A percentile compares a stretch with the other conserved stretches of the same genome.
These are phyloP conservation scores for Mycena rebaudengoi DNA, from an alignment of 768 basidiomycete species.

Conservation along the genomic window DNA sequence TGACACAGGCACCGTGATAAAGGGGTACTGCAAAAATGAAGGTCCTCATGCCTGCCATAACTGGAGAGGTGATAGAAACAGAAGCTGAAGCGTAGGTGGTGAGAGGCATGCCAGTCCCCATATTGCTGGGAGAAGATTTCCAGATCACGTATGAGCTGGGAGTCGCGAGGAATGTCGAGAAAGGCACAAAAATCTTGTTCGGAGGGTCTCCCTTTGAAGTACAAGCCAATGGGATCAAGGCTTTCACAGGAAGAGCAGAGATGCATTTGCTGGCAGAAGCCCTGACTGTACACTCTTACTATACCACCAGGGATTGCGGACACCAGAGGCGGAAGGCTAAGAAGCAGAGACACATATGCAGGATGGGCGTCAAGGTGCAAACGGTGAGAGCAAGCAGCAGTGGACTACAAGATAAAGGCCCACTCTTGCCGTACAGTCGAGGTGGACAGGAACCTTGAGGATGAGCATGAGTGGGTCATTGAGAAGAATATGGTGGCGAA, in stretches of 20 bases:
- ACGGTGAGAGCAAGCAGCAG: not conserved
- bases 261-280: not conserved
- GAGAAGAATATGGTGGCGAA: no score
- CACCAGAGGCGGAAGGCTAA: not conserved
- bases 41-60: not conserved
- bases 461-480: no score
- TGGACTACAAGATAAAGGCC: not conserved
- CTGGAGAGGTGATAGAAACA: not conserved
- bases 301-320: not conserved
- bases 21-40: not conserved
- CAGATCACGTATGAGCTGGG: not conserved
- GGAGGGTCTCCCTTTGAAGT: not conserved
- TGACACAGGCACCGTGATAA: not conserved
- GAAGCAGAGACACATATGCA: not conserved
- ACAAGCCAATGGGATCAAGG: not conserved
- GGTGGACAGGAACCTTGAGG: no score
- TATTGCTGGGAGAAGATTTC: no score
- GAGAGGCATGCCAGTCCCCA: no score
- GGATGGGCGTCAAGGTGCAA: not conserved
- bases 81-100: not conserved
- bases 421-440: no score
- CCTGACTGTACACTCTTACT: not conserved
- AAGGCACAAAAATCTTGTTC: not conserved
- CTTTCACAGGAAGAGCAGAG: not conserved
- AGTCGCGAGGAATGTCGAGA: not conserved